phyloP scores from a whole-genome alignment of 2,329 filamentous ascomycete species.

The Graphium sp. region DNA sequence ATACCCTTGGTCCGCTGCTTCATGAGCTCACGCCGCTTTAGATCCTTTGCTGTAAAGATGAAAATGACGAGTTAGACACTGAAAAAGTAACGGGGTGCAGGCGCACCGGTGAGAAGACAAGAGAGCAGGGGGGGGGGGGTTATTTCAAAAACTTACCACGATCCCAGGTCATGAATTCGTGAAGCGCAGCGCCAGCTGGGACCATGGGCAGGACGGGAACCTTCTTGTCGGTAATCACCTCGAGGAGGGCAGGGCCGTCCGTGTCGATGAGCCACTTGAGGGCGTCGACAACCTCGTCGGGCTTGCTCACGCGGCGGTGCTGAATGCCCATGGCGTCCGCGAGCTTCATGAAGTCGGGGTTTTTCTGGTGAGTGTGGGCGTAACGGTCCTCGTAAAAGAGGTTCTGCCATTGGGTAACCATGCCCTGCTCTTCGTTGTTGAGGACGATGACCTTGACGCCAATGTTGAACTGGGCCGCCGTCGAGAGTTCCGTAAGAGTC shows the following conservation, averaged over 20 bases:
- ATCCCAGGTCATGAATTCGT: slow-evolving; percentile 88
- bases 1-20: slow-evolving; percentile 39
- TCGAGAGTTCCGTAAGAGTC: slow-evolving; percentile 90
- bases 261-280: slow-evolving; percentile 65
- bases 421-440: slow-evolving; percentile 94
- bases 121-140: not conserved
- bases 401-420: slow-evolving; percentile 94
- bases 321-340: slow-evolving; percentile 83
- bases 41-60: slow-evolving; percentile 41
- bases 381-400: slow-evolving; percentile 86
- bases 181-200: slow-evolving; percentile 67
- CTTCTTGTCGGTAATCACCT: slow-evolving; percentile 83
- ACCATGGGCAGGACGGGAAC: slow-evolving; percentile 97
- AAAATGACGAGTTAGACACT: too few species aligned
- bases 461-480: slow-evolving; percentile 89
- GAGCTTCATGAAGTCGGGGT: slow-evolving; percentile 84
- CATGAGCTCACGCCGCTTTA: slow-evolving; percentile 50
- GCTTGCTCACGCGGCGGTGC: slow-evolving; percentile 52
- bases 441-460: slow-evolving; percentile 87
- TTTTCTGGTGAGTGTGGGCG: slow-evolving; percentile 76
- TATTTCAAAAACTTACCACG: slow-evolving; percentile 34
- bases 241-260: slow-evolving; percentile 78
- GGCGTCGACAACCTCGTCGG: slow-evolving; percentile 59
- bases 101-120: too few species aligned
- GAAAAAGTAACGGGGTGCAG: not conserved